Percentiles rank a stretch among this genome's conserved stretches.
phyloP scores from a whole-genome alignment of 2,329 filamentous ascomycete species.

The Fusarium sp. region DNA sequence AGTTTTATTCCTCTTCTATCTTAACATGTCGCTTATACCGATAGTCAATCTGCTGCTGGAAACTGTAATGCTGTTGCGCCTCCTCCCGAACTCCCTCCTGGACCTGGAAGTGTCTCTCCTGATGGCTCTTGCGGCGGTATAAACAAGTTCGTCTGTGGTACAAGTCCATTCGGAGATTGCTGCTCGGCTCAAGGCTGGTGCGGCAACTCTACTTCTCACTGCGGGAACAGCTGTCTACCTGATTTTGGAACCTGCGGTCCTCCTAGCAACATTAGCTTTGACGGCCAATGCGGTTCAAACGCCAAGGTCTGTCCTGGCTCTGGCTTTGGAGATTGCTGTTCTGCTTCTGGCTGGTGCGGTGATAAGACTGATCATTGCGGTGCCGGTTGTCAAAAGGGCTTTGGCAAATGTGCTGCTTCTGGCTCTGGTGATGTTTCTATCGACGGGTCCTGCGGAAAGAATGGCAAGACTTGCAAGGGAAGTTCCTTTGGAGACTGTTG shows the following conservation, averaged over 20 bases:
- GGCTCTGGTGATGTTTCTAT: neutral
- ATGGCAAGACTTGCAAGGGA: conserved; percentile 3
- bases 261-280: conserved; percentile 2
- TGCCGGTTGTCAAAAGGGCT: conserved; percentile 2
- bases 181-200: conserved; percentile 9
- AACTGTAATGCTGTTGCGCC: conserved; percentile 19
- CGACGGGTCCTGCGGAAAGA: conserved; percentile 3
- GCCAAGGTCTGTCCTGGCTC: conserved; percentile 7
- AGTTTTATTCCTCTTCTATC: neutral
- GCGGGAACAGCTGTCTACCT: neutral
- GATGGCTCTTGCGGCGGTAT: conserved; percentile 17
- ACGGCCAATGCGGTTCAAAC: conserved; percentile 5
- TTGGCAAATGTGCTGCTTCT: conserved; percentile 3
- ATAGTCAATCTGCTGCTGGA: too few relatives aligned
- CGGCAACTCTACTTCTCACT: conserved; percentile 11
- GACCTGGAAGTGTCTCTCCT: conserved; percentile 8
- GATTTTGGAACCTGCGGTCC: conserved; percentile 9
- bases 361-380: neutral
- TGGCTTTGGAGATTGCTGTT: conserved; percentile 9
- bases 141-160: conserved; percentile 9
- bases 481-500: conserved; percentile 2
- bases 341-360: neutral
- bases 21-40: too few relatives aligned
- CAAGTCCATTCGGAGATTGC: conserved; percentile 3
- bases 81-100: neutral